Conservation (phyloP, 2,329 filamentous ascomycete species). For the Talaromyces sp. region DNA sequence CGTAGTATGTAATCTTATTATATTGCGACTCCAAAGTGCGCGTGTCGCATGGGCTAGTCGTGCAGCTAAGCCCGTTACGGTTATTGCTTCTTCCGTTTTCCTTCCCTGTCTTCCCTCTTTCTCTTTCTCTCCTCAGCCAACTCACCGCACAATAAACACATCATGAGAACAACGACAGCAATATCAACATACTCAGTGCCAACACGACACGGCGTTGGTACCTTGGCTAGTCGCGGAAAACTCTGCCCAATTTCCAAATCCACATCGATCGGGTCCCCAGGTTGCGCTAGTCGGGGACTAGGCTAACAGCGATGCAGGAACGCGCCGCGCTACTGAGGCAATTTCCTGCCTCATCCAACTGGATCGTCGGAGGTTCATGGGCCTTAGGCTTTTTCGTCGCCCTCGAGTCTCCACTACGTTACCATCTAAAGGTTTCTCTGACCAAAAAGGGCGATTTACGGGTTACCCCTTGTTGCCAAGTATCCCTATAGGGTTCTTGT, state of each 20-base stretch:
- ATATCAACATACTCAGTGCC: not conserved
- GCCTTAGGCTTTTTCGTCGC: not conserved
- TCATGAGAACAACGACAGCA: not conserved
- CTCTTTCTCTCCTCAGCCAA: not conserved
- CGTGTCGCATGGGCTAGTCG: not conserved
- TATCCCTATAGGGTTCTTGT: not conserved
- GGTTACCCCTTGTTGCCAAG: not conserved
- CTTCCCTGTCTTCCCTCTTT: not conserved
- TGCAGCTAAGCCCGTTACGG: not conserved
- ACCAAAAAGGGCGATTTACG: not conserved
- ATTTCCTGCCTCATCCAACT: not conserved
- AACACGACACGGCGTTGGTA: not conserved
- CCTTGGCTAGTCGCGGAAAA: not conserved
- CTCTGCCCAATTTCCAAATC: not conserved
- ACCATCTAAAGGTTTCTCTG: not conserved
- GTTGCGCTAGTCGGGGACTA: not conserved
- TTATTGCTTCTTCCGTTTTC: not conserved
- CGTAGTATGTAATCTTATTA: not conserved
- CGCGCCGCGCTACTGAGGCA: not conserved
- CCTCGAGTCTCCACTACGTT: not conserved
- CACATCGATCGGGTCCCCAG: not conserved
- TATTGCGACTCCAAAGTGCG: not conserved
- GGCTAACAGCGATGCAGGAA: not conserved
- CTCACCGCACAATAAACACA: not conserved
- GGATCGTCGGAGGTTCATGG: not conserved